These are phyloP conservation scores for Penicillium carneum DNA, from an alignment of 2,329 filamentous ascomycete genomes.

Conservation along the genomic window DNA sequence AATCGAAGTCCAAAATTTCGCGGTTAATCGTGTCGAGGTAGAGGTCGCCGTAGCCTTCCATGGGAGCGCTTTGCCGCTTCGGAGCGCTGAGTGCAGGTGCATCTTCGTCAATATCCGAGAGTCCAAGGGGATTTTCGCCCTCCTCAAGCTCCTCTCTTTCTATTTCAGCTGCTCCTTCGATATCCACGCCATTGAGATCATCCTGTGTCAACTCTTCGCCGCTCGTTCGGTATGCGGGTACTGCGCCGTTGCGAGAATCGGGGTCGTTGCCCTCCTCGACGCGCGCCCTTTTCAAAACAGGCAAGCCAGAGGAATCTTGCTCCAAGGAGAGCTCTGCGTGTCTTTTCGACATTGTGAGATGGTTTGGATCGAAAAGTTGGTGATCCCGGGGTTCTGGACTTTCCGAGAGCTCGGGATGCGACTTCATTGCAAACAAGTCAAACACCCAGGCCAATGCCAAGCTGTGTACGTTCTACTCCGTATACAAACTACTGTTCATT, in stretches of 20 bases:
- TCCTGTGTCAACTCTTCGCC: constrained; percentile 47
- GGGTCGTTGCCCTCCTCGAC: constrained; percentile 47
- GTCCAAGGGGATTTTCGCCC: constrained; percentile 37
- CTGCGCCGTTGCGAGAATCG: constrained; percentile 36
- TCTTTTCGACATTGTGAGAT: constrained; percentile 55
- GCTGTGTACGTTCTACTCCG: background rate
- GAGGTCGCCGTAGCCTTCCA: constrained; percentile 89
- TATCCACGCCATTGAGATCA: constrained; percentile 48
- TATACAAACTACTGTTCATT: background rate
- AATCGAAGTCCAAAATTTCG: constrained; percentile 93
- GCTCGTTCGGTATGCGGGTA: constrained; percentile 36
- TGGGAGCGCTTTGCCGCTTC: constrained; percentile 75
- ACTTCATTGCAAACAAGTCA: constrained; percentile 36
- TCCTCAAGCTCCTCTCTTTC: constrained; percentile 64
- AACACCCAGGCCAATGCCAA: constrained; percentile 18
- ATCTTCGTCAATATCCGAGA: constrained; percentile 49
- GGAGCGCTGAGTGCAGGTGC: constrained; percentile 48
- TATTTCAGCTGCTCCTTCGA: constrained; percentile 69
- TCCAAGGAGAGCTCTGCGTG: constrained; percentile 55
- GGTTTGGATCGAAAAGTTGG: constrained; percentile 20
- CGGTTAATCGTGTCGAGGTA: constrained; percentile 98
- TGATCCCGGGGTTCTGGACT: constrained; percentile 31
- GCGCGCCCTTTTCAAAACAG: constrained; percentile 55
- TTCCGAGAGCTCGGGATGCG: constrained; percentile 29
- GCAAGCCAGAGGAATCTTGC: constrained; percentile 48